Conservation (phyloP, 2,329 filamentous ascomycete genomes). For the Pseudohalonectria lignicola region DNA sequence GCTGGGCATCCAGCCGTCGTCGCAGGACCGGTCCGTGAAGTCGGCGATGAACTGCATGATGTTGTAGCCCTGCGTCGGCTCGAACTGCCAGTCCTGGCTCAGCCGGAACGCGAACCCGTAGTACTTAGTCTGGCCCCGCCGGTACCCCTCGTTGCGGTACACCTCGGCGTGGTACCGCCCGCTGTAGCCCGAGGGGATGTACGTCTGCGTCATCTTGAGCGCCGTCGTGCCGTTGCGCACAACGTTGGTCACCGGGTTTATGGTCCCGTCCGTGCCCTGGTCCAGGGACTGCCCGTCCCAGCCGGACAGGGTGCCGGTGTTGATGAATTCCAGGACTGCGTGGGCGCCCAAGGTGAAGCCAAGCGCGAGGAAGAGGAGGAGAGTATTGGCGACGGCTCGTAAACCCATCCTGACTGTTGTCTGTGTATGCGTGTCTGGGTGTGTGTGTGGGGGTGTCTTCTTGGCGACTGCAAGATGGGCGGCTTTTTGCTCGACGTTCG, state of each 20-base stretch:
- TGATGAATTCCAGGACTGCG: slow-evolving; percentile 8
- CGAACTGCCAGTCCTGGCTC: slow-evolving; percentile 31
- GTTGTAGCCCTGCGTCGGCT: slow-evolving; percentile 30
- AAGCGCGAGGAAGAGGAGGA: too few relatives aligned
- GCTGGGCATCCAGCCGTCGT: slow-evolving; percentile 34
- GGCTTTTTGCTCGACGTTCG: too few relatives aligned
- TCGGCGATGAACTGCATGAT: slow-evolving; percentile 40
- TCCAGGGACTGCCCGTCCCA: slow-evolving; percentile 28
- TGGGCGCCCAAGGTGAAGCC: not conserved
- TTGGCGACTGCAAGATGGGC: too few relatives aligned
- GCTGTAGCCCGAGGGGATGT: slow-evolving; percentile 23
- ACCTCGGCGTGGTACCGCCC: slow-evolving; percentile 39
- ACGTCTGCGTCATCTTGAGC: slow-evolving; percentile 33
- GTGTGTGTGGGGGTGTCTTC: too few relatives aligned
- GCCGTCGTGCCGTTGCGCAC: slow-evolving; percentile 23
- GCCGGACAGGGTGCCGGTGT: slow-evolving; percentile 26
- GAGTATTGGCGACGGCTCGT: too few relatives aligned
- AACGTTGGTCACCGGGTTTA: slow-evolving; percentile 28
- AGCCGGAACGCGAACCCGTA: slow-evolving; percentile 42
- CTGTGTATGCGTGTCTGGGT: too few relatives aligned
- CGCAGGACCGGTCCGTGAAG: slow-evolving; percentile 25
- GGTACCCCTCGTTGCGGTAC: slow-evolving; percentile 29
- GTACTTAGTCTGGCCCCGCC: slow-evolving; percentile 30
- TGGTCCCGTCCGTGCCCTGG: slow-evolving; percentile 22
- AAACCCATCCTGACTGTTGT: too few relatives aligned